These are phyloP conservation scores for Podila epicladia DNA, from an alignment of 192 early-diverging fungal species.

Conservation along the genomic window DNA sequence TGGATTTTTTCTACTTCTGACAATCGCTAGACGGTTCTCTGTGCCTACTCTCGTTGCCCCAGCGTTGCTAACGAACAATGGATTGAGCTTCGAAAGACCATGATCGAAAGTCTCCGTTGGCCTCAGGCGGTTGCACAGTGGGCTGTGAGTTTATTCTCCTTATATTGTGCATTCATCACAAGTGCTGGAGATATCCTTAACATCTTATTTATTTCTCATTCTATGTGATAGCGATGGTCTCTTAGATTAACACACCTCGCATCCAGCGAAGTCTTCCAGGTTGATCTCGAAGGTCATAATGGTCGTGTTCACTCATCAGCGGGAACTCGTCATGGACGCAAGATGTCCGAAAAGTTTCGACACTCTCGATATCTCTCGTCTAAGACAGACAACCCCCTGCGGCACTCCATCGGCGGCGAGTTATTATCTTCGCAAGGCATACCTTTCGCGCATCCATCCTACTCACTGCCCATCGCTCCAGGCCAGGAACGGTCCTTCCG, in stretches of 20 bases:
- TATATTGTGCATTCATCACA: no score
- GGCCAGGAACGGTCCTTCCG: slow-evolving; percentile 24
- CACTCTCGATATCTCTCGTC: slow-evolving; percentile 30
- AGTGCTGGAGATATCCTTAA: no score
- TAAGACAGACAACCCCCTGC: slow-evolving; percentile 33
- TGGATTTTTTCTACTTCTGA: no score
- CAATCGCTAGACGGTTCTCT: slow-evolving; percentile 65
- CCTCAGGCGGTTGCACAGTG: slow-evolving; percentile 71
- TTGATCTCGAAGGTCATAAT: slow-evolving; percentile 64
- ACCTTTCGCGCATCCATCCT: slow-evolving; percentile 20
- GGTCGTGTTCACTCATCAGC: slow-evolving; percentile 1
- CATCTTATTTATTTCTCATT: neutral
- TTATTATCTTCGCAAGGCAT: slow-evolving; percentile 35
- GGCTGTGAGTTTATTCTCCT: slow-evolving; percentile 58
- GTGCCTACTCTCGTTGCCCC: slow-evolving; percentile 71
- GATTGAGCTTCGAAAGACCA: slow-evolving; percentile 59
- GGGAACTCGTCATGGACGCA: slow-evolving; percentile 24
- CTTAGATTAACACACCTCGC: slow-evolving; percentile 68
- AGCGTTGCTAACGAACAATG: slow-evolving; percentile 62
- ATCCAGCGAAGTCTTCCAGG: slow-evolving; percentile 63
- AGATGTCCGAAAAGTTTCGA: slow-evolving; percentile 50
- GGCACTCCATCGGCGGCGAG: slow-evolving; percentile 47
- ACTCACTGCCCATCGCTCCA: slow-evolving; percentile 3
- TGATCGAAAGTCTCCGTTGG: slow-evolving; percentile 63
- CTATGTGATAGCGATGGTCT: slow-evolving; percentile 63